Base-by-base conservation (phyloP, 2,329 filamentous ascomycete genomes). In the Colletotrichum agaves region DNA sequence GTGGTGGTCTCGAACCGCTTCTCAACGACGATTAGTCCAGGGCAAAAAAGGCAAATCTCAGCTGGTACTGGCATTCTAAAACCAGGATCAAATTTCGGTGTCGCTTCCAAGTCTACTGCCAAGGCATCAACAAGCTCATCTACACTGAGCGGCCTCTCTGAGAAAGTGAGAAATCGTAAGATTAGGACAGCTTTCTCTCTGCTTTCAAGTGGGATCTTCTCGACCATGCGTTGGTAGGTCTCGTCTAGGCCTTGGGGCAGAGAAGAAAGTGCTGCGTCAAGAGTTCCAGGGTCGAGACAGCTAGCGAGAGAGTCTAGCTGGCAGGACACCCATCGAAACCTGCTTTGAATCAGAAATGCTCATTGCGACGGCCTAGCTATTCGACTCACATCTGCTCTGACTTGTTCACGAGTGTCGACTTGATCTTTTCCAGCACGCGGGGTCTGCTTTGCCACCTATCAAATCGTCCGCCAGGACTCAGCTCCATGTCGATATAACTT, bases 61-160 rank as follows among this genome's bases (percentile, higher is more conserved):
- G 17, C n/a, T 5, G 27, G 27, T 13, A 15, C 15, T 12, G 49
- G 27, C 49, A 52, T 52, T 19, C 49, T n/a, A 3, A 17, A 13
- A 2, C 7, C 31, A 2, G 49, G 49, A 2, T 35, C 31, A 8
- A 52, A 52, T 12, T 11, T n/a, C 0, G 49, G 23, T 19, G 13
- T n/a, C 21, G 27, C n/a, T 11, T 4, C n/a, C 15, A 19, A 12
- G 31, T 52, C 31, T 5, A 52, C 15, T 6, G 49, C 49, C 5
- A 52, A 8, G 12, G 49, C 49, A 21, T 52, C 49, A 8, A 52
- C 49, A 11, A 52, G 27, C 49, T 52, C 49, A n/a, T 52, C 4
- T 8, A 35, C 31, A 4, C 12, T 52, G 27, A 52, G n/a, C 19
- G 27, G 15, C 5, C 13, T 19, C 5, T n/a, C 15, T 10, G 49